Percentiles rank a stretch among this genome's conserved stretches.
Evolutionary conservation across 495 filamentous ascomycete species (phyloP).

Genomic region (Parathielavia hyrcaniae): DNA sequence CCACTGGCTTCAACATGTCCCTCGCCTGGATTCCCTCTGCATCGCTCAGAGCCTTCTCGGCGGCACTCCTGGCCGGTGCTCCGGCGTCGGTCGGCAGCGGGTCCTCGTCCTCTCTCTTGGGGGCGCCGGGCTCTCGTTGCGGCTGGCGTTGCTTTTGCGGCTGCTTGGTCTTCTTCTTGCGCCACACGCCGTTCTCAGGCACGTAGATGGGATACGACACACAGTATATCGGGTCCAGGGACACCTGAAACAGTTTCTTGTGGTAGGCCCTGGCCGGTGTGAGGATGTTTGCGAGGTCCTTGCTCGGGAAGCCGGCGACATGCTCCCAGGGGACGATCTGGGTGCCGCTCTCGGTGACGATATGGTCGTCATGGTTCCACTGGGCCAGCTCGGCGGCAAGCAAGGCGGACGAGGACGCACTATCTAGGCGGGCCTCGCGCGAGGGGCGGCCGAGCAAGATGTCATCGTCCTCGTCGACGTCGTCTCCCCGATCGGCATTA

Average conservation of each 20-base stretch:
- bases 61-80: conserved; percentile 7
- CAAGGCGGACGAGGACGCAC: conserved; percentile 30
- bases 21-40: conserved; percentile 35
- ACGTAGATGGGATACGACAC: conserved; percentile 85
- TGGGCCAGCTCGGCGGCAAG: conserved; percentile 39
- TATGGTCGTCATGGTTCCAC: conserved; percentile 54
- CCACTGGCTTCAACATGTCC: conserved; percentile 34
- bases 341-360: conserved; percentile 46
- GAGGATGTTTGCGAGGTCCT: conserved; percentile 75
- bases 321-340: conserved; percentile 67
- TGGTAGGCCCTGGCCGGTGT: conserved; percentile 75
- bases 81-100: conserved; percentile 16
- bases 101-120: conserved; percentile 31
- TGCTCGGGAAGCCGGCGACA: conserved; percentile 66
- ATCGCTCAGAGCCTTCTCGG: conserved; percentile 23
- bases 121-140: conserved; percentile 11
- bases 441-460: conserved; percentile 33
- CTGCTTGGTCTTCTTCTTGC: conserved; percentile 61
- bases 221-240: conserved; percentile 76
- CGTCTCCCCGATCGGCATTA: conserved; percentile 28
- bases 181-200: conserved; percentile 78
- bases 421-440: conserved; percentile 26
- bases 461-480: conserved; percentile 42
- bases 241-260: conserved; percentile 80
- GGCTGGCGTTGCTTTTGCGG: conserved; percentile 14